These are phyloP conservation scores for Phytophthora agathidicida DNA, from an alignment of 352 stramenopile species.

Conservation along the genomic window DNA sequence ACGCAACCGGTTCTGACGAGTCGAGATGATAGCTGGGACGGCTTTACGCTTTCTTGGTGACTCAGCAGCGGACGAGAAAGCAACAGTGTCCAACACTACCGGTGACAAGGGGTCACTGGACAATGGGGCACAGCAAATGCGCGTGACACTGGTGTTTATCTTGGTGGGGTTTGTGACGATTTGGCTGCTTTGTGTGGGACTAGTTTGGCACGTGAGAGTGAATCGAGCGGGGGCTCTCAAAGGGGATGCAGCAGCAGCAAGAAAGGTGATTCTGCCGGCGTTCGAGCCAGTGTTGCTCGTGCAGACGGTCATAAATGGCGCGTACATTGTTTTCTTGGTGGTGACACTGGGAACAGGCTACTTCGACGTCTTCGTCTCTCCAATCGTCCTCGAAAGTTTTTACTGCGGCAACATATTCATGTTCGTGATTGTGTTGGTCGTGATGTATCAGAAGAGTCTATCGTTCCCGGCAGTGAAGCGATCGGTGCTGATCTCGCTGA, in stretches of 20 bases:
- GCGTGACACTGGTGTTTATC: constrained; percentile 31
- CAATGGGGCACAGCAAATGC: constrained; percentile 17
- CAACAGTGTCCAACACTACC: background rate
- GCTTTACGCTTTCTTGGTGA: constrained; percentile 16
- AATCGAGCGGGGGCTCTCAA: constrained; percentile 37
- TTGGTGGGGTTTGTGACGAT: constrained; percentile 41
- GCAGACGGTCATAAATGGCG: constrained; percentile 31
- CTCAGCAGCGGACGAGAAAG: constrained; percentile 3
- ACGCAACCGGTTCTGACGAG: background rate
- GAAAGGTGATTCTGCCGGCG: constrained; percentile 47
- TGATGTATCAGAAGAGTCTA: constrained; percentile 58
- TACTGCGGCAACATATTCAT: constrained; percentile 45
- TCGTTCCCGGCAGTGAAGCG: constrained; percentile 43
- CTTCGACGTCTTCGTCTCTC: constrained; percentile 24
- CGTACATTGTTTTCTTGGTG: constrained; percentile 33
- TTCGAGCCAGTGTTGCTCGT: constrained; percentile 54
- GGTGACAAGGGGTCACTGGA: background rate
- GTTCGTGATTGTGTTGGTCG: constrained; percentile 40
- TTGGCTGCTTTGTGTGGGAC: constrained; percentile 37
- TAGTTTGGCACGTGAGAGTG: constrained; percentile 42
- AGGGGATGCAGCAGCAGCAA: constrained; percentile 32
- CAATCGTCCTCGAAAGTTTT: constrained; percentile 28
- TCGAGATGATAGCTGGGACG: background rate
- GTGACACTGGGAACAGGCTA: constrained; percentile 23
- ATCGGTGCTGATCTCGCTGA: constrained; percentile 21